These are phyloP conservation scores for Perkinsus chesapeaki DNA, from an alignment of 169 alveolate genomes.

Conservation along the genomic window DNA sequence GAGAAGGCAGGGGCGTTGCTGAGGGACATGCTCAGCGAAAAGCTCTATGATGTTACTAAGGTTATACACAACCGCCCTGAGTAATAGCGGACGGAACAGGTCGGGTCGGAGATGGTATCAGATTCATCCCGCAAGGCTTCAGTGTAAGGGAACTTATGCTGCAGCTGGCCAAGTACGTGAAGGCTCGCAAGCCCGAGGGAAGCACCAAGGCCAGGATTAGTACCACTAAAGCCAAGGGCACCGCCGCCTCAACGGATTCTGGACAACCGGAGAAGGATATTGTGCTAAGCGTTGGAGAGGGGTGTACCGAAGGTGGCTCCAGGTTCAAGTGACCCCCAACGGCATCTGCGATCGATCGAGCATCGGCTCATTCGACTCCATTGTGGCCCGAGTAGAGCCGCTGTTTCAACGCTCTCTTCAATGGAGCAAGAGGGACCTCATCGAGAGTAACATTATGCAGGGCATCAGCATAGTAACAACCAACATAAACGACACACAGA, in stretches of 20 bases:
- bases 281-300: not conserved
- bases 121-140: not conserved
- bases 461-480: not conserved
- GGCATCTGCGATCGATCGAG: not conserved
- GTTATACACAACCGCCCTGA: not conserved
- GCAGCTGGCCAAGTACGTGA: not conserved
- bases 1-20: not conserved
- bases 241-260: not conserved
- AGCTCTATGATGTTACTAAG: not conserved
- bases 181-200: not conserved
- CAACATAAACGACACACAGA: not conserved
- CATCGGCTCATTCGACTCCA: not conserved
- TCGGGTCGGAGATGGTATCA: not conserved
- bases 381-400: not conserved
- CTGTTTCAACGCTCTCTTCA: not conserved
- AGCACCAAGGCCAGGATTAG: not conserved
- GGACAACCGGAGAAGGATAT: not conserved
- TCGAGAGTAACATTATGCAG: not conserved
- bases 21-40: not conserved
- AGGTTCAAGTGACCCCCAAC: constrained; percentile 1
- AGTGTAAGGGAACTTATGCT: not conserved
- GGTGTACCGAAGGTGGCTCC: not conserved
- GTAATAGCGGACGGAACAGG: not conserved
- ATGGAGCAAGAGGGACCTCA: not conserved
- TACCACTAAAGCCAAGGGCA: not conserved